A percentile compares a stretch with the other conserved stretches of the same genome.
Evolutionary conservation across 176 grass and related monocot genomes (phyloP).

Genomic region (Themeda triandra): DNA sequence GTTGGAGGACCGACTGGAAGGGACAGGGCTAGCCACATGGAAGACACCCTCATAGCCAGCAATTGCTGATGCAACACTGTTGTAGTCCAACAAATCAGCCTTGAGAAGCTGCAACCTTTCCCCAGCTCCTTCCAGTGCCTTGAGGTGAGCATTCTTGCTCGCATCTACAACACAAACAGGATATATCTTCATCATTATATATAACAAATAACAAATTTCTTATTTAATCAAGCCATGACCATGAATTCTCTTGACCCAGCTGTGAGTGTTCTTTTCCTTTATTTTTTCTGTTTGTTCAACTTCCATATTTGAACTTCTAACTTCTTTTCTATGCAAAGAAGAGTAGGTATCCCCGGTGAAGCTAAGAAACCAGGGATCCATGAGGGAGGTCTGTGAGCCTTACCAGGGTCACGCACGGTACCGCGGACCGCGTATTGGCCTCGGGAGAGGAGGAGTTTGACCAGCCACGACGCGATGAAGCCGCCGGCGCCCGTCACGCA

Average conservation of each 20-base stretch:
- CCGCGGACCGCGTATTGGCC: conserved; percentile 60
- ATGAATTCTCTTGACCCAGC: background rate
- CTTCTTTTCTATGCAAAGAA: background rate
- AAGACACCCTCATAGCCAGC: conserved; percentile 66
- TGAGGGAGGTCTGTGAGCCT: background rate
- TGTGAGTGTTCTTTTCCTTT: background rate
- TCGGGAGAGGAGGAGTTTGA: conserved; percentile 74
- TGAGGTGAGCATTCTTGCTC: conserved; percentile 67
- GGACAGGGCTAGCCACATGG: conserved; percentile 79
- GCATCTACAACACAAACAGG: conserved; percentile 40
- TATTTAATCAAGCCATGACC: background rate
- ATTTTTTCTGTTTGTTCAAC: background rate
- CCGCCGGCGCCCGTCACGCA: conserved; percentile 84
- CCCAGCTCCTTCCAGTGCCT: conserved; percentile 36
- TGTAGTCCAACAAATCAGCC: conserved; percentile 61
- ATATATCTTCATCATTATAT: background rate
- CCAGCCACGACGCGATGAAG: conserved; percentile 68
- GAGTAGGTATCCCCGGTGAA: background rate
- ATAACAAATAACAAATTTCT: background rate
- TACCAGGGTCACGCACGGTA: conserved; percentile 67
- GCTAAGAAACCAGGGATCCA: background rate
- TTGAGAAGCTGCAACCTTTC: conserved; percentile 65
- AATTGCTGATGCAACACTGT: conserved; percentile 39
- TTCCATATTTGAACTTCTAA: background rate
- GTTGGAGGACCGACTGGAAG: conserved; percentile 36